Conservation (phyloP, 305 asterid genomes). For the Withania somnifera region DNA sequence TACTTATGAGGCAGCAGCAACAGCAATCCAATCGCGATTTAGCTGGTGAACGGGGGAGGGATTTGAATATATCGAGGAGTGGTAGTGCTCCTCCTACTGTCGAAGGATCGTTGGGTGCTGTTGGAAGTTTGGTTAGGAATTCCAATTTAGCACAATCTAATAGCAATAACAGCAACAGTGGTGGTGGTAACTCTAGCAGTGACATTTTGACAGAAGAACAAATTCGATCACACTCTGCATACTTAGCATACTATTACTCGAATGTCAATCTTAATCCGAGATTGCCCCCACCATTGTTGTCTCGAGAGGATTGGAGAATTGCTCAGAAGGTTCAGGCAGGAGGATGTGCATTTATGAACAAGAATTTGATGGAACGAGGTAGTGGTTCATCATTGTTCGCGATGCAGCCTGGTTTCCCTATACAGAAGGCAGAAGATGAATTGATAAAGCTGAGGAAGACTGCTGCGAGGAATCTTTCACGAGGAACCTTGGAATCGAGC, state of each 20-base stretch:
- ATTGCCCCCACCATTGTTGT: conserved; percentile 53
- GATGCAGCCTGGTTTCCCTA: conserved; percentile 32
- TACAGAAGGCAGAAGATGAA: conserved; percentile 45
- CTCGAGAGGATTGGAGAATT: conserved; percentile 66
- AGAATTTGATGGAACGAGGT: conserved; percentile 27
- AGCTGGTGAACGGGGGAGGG: conserved; percentile 41
- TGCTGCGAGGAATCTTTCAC: conserved; percentile 46
- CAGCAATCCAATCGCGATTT: conserved; percentile 31
- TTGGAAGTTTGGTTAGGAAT: conserved; percentile 35
- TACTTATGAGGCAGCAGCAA: conserved; percentile 23
- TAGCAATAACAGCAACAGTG: conserved; percentile 11
- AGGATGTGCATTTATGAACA: conserved; percentile 29
- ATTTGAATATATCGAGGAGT: conserved; percentile 46
- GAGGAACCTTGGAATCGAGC: conserved; percentile 34
- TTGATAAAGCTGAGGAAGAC: conserved; percentile 49
- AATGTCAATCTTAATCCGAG: conserved; percentile 75
- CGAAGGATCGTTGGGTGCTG: conserved; percentile 55
- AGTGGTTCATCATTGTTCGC: conserved; percentile 33
- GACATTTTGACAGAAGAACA: conserved; percentile 56
- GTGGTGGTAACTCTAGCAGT: conserved; percentile 4
- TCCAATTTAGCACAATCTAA: conserved; percentile 28
- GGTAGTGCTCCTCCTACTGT: conserved; percentile 84
- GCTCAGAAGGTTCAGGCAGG: conserved; percentile 63
- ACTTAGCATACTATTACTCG: conserved; percentile 74
- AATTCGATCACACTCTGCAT: conserved; percentile 68